These are phyloP conservation scores for Alternaria metachromatica DNA, from an alignment of 2,329 filamentous ascomycete species.

Conservation along the genomic window DNA sequence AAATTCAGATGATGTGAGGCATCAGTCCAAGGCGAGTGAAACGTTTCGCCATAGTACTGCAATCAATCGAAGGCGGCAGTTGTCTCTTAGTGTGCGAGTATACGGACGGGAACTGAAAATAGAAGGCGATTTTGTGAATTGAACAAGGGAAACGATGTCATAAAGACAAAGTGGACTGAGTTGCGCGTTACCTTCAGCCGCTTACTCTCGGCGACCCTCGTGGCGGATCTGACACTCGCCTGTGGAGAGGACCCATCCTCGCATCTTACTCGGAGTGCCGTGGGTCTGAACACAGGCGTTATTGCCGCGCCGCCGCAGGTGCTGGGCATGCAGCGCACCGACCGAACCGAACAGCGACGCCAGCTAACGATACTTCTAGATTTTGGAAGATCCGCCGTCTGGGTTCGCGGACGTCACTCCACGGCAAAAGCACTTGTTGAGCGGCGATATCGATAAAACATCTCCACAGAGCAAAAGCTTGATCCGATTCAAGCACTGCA, in stretches of 20 bases:
- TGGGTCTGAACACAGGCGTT: not conserved
- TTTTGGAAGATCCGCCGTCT: not conserved
- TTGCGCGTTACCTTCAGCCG: not conserved
- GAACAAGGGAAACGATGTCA: not conserved
- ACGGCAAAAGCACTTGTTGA: conserved; percentile 2
- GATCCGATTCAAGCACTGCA: conserved; percentile 8
- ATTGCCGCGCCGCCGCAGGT: not conserved
- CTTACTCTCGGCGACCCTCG: conserved; percentile 1
- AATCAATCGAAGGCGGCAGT: not conserved
- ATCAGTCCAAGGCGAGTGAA: too few relatives aligned
- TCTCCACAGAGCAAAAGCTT: conserved; percentile 10
- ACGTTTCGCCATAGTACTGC: not conserved
- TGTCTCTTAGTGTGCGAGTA: not conserved
- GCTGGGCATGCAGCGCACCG: not conserved
- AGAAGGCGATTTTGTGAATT: not conserved
- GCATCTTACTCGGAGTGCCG: not conserved
- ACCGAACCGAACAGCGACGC: not conserved
- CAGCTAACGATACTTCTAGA: not conserved
- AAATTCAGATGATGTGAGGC: not conserved
- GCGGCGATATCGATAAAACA: conserved; percentile 9
- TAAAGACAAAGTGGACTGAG: not conserved
- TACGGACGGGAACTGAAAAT: not conserved
- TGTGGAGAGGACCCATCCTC: not conserved
- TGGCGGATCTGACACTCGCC: not conserved
- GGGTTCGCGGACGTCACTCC: not conserved